Evolutionary conservation across 2,329 filamentous ascomycete genomes (phyloP), one percentile per base, ranked within the genome.

Genomic region (Aspergillus sp.): DNA sequence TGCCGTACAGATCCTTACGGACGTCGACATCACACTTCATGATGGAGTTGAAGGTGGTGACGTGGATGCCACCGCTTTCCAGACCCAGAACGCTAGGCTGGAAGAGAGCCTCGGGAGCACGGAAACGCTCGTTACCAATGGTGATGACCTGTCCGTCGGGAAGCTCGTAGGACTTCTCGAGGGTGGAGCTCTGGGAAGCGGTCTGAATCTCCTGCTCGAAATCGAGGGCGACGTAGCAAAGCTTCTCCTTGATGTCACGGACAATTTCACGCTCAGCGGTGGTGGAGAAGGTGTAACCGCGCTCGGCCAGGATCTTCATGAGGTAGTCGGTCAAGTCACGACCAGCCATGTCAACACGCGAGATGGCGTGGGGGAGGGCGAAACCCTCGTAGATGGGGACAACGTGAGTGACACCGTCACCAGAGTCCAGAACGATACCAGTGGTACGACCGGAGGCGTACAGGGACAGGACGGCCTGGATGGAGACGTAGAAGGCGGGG

Each of bases 21-120:
- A 99, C 95, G 82, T 99, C 95, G 82, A 99, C 93, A 83, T 99
- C 95, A 83, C 95, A 98, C 91, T 99, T 99, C 92, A 98, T 98
- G 90, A 99, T 97, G 76, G 95, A 98, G 90, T 98, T 98, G 91
- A 97, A 98, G 75, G 95, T 98, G 80, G 94, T 98, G 79, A 96
- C 93, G 85, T 98, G 95, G 84, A 99, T 98, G 84, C 95, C 95
- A 78, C 94, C 94, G 81, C 89, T 92, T 85, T 99, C 95, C 77
- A 97, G 93, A 89, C 95, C 95, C 73, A 99, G 86, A 73, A 98
- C 94, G 70, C 90, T 95, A 78, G 95, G 95, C 87, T 97, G 92
- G 93, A 99, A 99, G 76, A 99, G 91, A 82, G 95, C 94, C 87
- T 99, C 95, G 72, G 95, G 95, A 80, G 94, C 94, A 84, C 95